These are phyloP conservation scores for Fistulinella prunicolor DNA, from an alignment of 768 basidiomycete genomes.

Conservation along the genomic window DNA sequence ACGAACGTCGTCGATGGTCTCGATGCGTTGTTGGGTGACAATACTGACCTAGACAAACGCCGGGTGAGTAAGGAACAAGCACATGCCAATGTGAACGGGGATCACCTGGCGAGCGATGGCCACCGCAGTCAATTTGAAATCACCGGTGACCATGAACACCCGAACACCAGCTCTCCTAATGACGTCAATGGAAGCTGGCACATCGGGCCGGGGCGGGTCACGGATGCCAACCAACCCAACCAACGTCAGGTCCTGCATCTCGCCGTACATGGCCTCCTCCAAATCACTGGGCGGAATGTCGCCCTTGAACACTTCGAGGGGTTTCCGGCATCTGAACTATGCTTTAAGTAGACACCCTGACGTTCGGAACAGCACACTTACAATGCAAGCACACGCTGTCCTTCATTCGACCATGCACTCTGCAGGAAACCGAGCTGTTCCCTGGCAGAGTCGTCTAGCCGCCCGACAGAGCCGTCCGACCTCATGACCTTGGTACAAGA, in stretches of 20 bases:
- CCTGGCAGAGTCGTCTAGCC: slow-evolving; percentile 27
- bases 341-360: slow-evolving; percentile 45
- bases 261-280: slow-evolving; percentile 40
- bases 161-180: slow-evolving; percentile 50
- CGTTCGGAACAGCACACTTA: slow-evolving; percentile 42
- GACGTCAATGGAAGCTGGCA: slow-evolving; percentile 43
- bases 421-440: slow-evolving; percentile 29
- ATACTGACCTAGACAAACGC: slow-evolving; percentile 46
- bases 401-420: slow-evolving; percentile 44
- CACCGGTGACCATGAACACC: slow-evolving; percentile 59
- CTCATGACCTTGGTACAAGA: slow-evolving; percentile 35
- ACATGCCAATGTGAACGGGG: slow-evolving; percentile 1
- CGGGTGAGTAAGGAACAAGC: not conserved
- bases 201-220: slow-evolving; percentile 56
- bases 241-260: slow-evolving; percentile 40
- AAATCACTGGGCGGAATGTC: slow-evolving; percentile 29
- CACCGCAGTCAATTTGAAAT: slow-evolving; percentile 51
- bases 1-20: slow-evolving; percentile 30
- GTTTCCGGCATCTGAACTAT: slow-evolving; percentile 29
- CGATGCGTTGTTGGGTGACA: slow-evolving; percentile 37
- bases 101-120: slow-evolving; percentile 46
- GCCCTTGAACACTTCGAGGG: slow-evolving; percentile 24
- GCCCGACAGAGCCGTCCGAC: slow-evolving; percentile 30
- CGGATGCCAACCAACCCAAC: slow-evolving; percentile 51
- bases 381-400: slow-evolving; percentile 54